phyloP scores from a whole-genome alignment of 352 stramenopile genomes.

The Pythium brachiatum region DNA sequence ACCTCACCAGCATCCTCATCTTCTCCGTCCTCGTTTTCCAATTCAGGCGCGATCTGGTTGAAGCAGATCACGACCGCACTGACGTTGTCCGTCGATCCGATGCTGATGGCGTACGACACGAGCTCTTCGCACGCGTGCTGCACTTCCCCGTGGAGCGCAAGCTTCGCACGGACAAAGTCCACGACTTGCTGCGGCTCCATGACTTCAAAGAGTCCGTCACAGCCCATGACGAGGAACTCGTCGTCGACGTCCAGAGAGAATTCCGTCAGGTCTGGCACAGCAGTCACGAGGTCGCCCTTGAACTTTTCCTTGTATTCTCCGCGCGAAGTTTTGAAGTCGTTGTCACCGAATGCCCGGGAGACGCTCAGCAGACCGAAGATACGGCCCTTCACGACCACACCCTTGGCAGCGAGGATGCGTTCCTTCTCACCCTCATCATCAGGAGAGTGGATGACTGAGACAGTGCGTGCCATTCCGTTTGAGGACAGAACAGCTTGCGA shows the following conservation, averaged over 20 bases:
- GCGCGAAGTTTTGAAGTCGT: slow-evolving; percentile 83
- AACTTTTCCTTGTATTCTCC: slow-evolving; percentile 79
- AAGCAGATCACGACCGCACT: slow-evolving; percentile 79
- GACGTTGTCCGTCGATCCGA: slow-evolving; percentile 83
- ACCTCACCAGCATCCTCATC: not conserved
- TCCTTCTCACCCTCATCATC: slow-evolving; percentile 64
- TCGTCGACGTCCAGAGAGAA: slow-evolving; percentile 52
- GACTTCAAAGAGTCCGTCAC: slow-evolving; percentile 85
- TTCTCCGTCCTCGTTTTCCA: slow-evolving; percentile 30
- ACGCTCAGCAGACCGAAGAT: slow-evolving; percentile 85
- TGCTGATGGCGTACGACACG: slow-evolving; percentile 75
- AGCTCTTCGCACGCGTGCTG: slow-evolving; percentile 82
- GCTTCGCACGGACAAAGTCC: slow-evolving; percentile 76
- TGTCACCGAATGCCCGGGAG: slow-evolving; percentile 82
- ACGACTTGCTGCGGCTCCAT: slow-evolving; percentile 80
- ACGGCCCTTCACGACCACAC: slow-evolving; percentile 75
- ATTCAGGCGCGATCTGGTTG: slow-evolving; percentile 41
- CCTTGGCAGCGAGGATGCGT: slow-evolving; percentile 80
- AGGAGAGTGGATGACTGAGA: slow-evolving; percentile 72
- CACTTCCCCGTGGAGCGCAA: slow-evolving; percentile 62
- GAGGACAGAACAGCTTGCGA: slow-evolving; percentile 77
- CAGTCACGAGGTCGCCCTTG: slow-evolving; percentile 78
- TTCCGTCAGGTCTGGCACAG: slow-evolving; percentile 62
- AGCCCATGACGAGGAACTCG: slow-evolving; percentile 82
- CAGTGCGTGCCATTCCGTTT: slow-evolving; percentile 45